Percentiles rank a stretch among this genome's conserved stretches.
Conservation (phyloP, 768 basidiomycete genomes). For the Epithele typhae region DNA sequence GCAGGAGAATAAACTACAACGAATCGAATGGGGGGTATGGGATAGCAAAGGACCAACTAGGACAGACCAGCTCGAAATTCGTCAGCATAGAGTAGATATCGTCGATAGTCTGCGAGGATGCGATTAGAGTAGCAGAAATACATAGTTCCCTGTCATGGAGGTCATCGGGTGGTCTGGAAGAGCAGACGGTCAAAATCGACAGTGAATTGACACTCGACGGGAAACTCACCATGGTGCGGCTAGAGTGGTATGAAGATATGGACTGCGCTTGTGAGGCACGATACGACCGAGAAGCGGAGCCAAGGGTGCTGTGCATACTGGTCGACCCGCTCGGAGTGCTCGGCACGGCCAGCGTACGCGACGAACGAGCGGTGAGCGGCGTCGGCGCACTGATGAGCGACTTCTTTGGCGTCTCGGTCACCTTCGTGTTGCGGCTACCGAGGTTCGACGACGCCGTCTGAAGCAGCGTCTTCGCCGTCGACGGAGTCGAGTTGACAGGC, state of each 20-base stretch:
- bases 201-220: not conserved
- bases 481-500: constrained; percentile 36
- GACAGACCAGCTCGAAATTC: constrained; percentile 24
- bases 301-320: constrained; percentile 49
- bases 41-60: constrained; percentile 19
- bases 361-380: constrained; percentile 74
- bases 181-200: not conserved
- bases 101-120: constrained; percentile 27
- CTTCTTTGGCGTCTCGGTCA: constrained; percentile 80
- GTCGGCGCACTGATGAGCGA: constrained; percentile 87
- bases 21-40: constrained; percentile 23
- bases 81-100: constrained; percentile 23
- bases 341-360: constrained; percentile 49
- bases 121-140: constrained; percentile 16
- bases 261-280: constrained; percentile 65
- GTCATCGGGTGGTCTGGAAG: constrained; percentile 23
- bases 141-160: constrained; percentile 9
- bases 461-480: constrained; percentile 49
- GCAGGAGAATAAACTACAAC: constrained; percentile 21
- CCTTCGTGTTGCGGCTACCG: constrained; percentile 46
- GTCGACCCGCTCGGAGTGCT: constrained; percentile 54
- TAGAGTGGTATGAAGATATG: constrained; percentile 71
- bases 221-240: constrained; percentile 63
- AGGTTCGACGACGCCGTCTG: constrained; percentile 53
- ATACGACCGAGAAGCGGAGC: constrained; percentile 61